Evolutionary conservation across 2,329 filamentous ascomycete species (phyloP).

Genomic region (Nemania serpens): DNA sequence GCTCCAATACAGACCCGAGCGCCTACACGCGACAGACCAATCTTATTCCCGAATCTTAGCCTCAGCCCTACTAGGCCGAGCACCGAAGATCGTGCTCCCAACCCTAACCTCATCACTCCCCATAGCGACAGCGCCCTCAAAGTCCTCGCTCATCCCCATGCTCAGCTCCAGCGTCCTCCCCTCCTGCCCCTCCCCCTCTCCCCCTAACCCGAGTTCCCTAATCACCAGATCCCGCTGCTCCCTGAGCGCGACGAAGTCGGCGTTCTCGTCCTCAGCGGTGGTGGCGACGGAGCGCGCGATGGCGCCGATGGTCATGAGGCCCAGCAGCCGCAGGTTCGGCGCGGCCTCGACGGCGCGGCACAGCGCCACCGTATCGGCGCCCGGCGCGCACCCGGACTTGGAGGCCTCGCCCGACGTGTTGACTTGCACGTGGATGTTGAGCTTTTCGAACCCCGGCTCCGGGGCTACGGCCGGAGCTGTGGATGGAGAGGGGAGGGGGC

Average conservation of each 20-base stretch:
- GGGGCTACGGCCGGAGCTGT: too few species aligned
- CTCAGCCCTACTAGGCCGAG: constrained; percentile 77
- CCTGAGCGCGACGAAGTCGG: constrained; percentile 77
- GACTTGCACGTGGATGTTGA: constrained; percentile 87
- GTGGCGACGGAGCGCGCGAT: constrained; percentile 82
- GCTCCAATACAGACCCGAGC: too few species aligned
- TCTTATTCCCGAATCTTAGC: constrained; percentile 64
- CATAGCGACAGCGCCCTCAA: constrained; percentile 81
- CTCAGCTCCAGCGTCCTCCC: constrained; percentile 74
- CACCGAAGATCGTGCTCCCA: constrained; percentile 92
- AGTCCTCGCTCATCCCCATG: constrained; percentile 99
- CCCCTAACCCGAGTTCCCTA: constrained; percentile 57
- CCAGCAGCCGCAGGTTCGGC: constrained; percentile 73
- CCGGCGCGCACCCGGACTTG: constrained; percentile 82
- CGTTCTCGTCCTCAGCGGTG: constrained; percentile 80
- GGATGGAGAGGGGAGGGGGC: too few species aligned
- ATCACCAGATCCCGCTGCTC: constrained; percentile 74
- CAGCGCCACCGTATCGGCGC: constrained; percentile 62
- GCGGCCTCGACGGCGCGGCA: constrained; percentile 68
- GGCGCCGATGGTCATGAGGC: constrained; percentile 96
- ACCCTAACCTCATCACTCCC: constrained; percentile 91
- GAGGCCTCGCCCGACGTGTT: constrained; percentile 89
- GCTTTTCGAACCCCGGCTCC: constrained; percentile 40
- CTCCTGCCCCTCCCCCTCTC: constrained; percentile 18
- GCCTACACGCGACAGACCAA: too few species aligned